Evolutionary conservation across 225 moss, liverwort and hornwort species (phyloP), one percentile per base, ranked within the genome.

Genomic region (Thuidium tamariscinum): DNA sequence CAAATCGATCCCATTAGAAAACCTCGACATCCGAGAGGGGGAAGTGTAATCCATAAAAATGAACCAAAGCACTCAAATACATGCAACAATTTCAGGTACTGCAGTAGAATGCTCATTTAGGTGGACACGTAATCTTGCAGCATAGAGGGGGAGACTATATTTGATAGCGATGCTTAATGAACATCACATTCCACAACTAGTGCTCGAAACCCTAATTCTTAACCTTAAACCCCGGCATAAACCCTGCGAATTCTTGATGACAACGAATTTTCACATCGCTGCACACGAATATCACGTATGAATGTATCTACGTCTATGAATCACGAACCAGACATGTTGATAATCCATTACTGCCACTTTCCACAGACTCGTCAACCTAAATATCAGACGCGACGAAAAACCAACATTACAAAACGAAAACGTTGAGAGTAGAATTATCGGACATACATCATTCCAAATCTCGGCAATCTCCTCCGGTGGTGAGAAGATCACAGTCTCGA

Each of bases 361-460:
- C 37, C 55, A 76, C 16, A 55, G 16, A 37, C 10, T 49, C 51
- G 13, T 41, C 49, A 55, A 62, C 49, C 81, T 66, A 36, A 75
- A 63, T 10, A 59, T 30, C 64, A 80, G 9, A n/a, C 59, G 26
- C 41, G 56, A 20, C n/a, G 10, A 74, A 83, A 79, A 46, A 37
- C 19, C 70, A n/a, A 76, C 39, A 52, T 14, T 25, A 34, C n/a
- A 37, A 79, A 29, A 41, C 63, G 19, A 77, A 78, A 83, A 13
- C 25, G 55, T 29, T 65, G 48, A 60, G 22, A 61, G 36, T 11
- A 37, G 23, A 60, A 4, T 39, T 46, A 37, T 39, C 17, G n/a
- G 6, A 75, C 90, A 20, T 92, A 97, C 97, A 89, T 96, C 95
- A 78, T 98, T 98, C 96, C 98, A 98, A 48, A 98, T 97, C 70